Conservation (phyloP, 2,329 filamentous ascomycete genomes). For the Colletotrichum siamense region DNA sequence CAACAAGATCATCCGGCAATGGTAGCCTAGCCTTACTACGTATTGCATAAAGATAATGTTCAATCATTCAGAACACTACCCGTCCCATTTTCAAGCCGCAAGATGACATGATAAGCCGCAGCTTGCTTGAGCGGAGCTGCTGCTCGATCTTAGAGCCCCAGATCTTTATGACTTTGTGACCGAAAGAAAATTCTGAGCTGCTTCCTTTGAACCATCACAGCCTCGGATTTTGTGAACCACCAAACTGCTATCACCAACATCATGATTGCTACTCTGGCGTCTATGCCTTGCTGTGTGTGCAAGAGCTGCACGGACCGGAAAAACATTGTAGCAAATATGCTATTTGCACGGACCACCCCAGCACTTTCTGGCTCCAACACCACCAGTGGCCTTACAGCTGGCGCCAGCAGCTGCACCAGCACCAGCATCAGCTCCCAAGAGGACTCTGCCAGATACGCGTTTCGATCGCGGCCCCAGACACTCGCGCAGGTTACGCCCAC, state of each 20-base stretch:
- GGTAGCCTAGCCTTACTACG: not conserved
- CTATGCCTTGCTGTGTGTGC: not conserved
- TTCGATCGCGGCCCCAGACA: conserved; percentile 9
- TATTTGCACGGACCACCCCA: conserved; percentile 3
- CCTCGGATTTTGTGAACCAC: not conserved
- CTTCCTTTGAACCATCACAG: not conserved
- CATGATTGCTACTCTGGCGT: not conserved
- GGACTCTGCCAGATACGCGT: conserved; percentile 2
- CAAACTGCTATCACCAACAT: not conserved
- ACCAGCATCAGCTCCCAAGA: not conserved
- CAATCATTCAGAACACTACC: conserved; percentile 5
- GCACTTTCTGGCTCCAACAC: not conserved
- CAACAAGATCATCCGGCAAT: not conserved
- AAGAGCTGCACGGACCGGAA: conserved; percentile 2
- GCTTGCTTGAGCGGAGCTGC: not conserved
- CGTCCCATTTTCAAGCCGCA: not conserved
- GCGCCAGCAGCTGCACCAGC: not conserved
- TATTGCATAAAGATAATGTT: conserved; percentile 21
- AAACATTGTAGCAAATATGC: not conserved
- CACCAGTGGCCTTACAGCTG: conserved; percentile 12
- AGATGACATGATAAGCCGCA: not conserved
- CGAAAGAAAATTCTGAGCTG: not conserved
- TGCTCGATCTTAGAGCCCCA: not conserved
- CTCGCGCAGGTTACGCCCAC: conserved; percentile 1
- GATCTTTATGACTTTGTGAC: not conserved